Evolutionary conservation across 257 asterid genomes (phyloP).

Genomic region (Mitragyna speciosa): DNA sequence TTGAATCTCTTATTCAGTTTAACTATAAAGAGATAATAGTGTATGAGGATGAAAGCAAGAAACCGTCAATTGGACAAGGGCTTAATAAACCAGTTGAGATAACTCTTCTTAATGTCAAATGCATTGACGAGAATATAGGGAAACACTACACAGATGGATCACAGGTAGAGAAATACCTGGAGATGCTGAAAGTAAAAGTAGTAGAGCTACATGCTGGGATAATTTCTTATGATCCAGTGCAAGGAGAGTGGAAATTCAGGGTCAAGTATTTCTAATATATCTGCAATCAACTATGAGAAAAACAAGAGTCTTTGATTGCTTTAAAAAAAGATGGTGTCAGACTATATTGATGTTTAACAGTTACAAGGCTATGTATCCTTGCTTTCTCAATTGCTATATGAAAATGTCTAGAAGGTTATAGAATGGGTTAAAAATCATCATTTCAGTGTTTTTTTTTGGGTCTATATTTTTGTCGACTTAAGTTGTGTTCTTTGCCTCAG

Average conservation of each 20-base stretch:
- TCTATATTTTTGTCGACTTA: too few relatives aligned
- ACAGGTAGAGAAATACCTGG: conserved; percentile 55
- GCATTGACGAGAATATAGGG: conserved; percentile 57
- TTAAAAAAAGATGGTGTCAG: too few relatives aligned
- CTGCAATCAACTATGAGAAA: too few relatives aligned
- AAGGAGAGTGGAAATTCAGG: conserved; percentile 89
- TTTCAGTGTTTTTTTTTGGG: too few relatives aligned
- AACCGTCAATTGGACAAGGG: conserved; percentile 75
- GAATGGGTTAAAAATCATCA: too few relatives aligned
- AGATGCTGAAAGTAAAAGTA: conserved; percentile 60
- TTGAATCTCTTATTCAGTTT: conserved; percentile 65
- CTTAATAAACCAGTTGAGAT: conserved; percentile 80
- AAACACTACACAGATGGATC: conserved; percentile 56
- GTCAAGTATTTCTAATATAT: too few relatives aligned
- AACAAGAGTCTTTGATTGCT: too few relatives aligned
- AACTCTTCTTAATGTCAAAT: conserved; percentile 68
- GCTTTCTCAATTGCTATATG: too few relatives aligned
- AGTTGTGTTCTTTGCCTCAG: too few relatives aligned
- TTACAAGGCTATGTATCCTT: too few relatives aligned
- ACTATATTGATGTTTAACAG: too few relatives aligned
- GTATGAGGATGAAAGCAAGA: conserved; percentile 66
- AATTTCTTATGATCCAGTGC: conserved; percentile 61
- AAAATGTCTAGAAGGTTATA: too few relatives aligned
- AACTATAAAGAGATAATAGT: conserved; percentile 58
- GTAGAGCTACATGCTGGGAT: conserved; percentile 72